These are phyloP conservation scores for Phlebiopsis gigantea DNA, from an alignment of 768 basidiomycete species.

Conservation along the genomic window DNA sequence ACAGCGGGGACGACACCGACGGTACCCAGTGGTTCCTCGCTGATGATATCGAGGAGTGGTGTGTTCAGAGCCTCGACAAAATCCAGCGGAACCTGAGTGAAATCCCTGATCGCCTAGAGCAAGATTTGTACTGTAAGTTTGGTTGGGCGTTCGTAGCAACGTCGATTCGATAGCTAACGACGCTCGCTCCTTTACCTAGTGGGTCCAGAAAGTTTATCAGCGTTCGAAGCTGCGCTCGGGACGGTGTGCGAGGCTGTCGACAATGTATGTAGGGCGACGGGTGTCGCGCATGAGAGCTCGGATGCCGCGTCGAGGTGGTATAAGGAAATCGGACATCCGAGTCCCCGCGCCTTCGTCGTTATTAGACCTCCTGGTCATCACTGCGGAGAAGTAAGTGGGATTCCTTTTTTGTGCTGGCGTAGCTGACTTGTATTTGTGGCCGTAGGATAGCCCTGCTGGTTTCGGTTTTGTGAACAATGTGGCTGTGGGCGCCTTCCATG, in stretches of 20 bases:
- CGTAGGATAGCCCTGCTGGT: constrained; percentile 68
- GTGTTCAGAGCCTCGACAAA: constrained; percentile 52
- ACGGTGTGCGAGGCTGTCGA: constrained; percentile 90
- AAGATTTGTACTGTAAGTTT: constrained; percentile 75
- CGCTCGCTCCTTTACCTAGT: constrained; percentile 37
- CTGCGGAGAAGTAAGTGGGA: constrained; percentile 56
- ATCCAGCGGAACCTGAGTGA: constrained; percentile 56
- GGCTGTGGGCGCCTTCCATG: constrained; percentile 84
- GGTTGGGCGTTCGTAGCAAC: background rate
- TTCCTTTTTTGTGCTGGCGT: no score
- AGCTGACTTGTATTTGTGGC: background rate
- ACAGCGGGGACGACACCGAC: constrained; percentile 51
- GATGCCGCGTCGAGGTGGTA: background rate
- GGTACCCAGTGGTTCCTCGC: constrained; percentile 46
- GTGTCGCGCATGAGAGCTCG: background rate
- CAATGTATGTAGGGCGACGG: constrained; percentile 20
- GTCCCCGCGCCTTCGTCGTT: constrained; percentile 63
- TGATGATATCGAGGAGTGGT: constrained; percentile 49
- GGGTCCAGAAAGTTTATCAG: constrained; percentile 65
- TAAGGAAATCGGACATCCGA: background rate
- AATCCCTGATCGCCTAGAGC: constrained; percentile 69
- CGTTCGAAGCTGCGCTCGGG: constrained; percentile 77
- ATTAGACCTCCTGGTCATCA: constrained; percentile 93
- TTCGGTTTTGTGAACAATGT: constrained; percentile 98
- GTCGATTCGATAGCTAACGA: background rate